These are phyloP conservation scores for Corylus heterophylla DNA, from an alignment of 306 rosid species.

Conservation along the genomic window DNA sequence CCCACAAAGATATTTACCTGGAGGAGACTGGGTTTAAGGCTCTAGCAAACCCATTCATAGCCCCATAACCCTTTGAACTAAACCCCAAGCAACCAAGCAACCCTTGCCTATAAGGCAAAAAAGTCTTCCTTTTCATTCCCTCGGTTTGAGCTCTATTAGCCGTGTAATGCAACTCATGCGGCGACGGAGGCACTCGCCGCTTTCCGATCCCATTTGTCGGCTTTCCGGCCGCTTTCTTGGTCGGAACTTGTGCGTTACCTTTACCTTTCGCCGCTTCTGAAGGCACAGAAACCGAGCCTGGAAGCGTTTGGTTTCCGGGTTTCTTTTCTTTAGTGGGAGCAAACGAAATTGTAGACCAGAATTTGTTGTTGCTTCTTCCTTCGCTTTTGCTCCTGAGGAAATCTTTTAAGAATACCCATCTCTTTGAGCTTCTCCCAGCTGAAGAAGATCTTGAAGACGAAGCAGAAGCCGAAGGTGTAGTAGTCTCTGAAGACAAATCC, in stretches of 20 bases:
- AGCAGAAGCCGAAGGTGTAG: conserved; percentile 66
- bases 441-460: conserved; percentile 92
- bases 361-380: conserved; percentile 87
- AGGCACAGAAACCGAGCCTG: conserved; percentile 13
- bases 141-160: conserved; percentile 88
- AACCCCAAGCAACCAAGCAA: conserved; percentile 92
- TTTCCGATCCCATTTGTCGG: conserved; percentile 81
- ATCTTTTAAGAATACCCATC: conserved; percentile 87
- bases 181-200: conserved; percentile 70
- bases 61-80: conserved; percentile 95
- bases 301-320: conserved; percentile 6
- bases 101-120: conserved; percentile 88
- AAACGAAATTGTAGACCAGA: conserved; percentile 85
- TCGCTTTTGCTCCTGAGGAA: conserved; percentile 96
- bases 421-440: conserved; percentile 84
- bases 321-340: conserved; percentile 75
- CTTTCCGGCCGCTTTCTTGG: conserved; percentile 55
- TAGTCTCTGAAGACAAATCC: conserved; percentile 41
- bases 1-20: conserved; percentile 48
- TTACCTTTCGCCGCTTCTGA: conserved; percentile 36
- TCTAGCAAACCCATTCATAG: conserved; percentile 92
- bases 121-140: conserved; percentile 91
- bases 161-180: conserved; percentile 92
- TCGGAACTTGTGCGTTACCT: conserved; percentile 28
- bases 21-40: conserved; percentile 93